These are phyloP conservation scores for Grigorovia humatica DNA, from an alignment of 805 yeast genomes.

Conservation along the genomic window DNA sequence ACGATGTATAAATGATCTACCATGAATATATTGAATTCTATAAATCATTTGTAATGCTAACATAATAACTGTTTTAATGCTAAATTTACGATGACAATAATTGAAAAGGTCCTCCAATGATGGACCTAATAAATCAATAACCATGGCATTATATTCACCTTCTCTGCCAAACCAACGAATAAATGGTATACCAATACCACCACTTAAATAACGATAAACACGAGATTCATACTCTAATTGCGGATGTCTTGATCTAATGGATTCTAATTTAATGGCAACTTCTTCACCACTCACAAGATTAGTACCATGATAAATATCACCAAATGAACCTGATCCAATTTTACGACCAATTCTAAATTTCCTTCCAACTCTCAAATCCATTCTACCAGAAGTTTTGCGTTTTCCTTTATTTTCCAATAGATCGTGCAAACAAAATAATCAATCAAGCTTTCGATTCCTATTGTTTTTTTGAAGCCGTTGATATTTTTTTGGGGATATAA, in stretches of 20 bases:
- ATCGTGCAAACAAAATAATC: not conserved
- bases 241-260: constrained; percentile 88
- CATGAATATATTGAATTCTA: constrained; percentile 91
- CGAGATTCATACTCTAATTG: constrained; percentile 96
- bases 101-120: constrained; percentile 91
- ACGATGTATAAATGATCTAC: constrained; percentile 81
- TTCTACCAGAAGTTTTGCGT: constrained; percentile 6
- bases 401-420: not conserved
- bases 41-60: constrained; percentile 92
- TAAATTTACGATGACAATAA: constrained; percentile 88
- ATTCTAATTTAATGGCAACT: constrained; percentile 93
- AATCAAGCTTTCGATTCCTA: too few species aligned
- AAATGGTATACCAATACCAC: constrained; percentile 97
- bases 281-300: constrained; percentile 95
- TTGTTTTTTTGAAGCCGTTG: too few species aligned
- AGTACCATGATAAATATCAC: constrained; percentile 89
- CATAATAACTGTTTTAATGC: constrained; percentile 85
- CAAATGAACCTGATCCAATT: constrained; percentile 96
- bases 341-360: constrained; percentile 91
- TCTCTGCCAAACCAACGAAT: constrained; percentile 96
- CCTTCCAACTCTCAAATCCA: constrained; percentile 87
- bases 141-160: constrained; percentile 96
- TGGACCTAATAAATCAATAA: constrained; percentile 91
- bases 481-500: too few species aligned
- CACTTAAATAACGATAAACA: constrained; percentile 88